Evolutionary conservation across 2,329 filamentous ascomycete genomes (phyloP), one percentile per base, ranked within the genome.

Genomic region (Talaromyces sp.): DNA sequence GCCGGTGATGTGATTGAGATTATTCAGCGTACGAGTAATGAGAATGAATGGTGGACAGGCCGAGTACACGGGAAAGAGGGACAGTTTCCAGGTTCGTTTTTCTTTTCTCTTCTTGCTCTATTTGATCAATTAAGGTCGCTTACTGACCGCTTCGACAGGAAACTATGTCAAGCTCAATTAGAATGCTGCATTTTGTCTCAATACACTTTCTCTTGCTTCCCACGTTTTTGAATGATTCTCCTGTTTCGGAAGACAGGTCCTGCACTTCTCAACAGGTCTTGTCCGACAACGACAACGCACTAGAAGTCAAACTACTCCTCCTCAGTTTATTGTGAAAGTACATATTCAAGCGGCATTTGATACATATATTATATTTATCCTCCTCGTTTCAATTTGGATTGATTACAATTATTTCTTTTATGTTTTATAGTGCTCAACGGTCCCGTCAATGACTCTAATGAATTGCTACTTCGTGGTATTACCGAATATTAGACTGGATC

Each of bases 11-110:
- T 88, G 4, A 97, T 99, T 67, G 92, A 97, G 73, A 92, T 99
- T 65, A 73, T 94, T 2, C 82, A 81, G 60, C 83, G 89, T 64
- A 96, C 91, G n/a, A 81, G 83, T 62, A 97, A 96, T 67, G 87
- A 90, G 53, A 97, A 99, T 66, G 94, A 99, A 74, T 99, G 94
- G 94, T 99, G 94, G 94, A 87, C 82, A 8, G 94, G 94, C 37
- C 89, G 85, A 70, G 70, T 96, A 56, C 81, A 88, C 60, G 91
- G 89, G 51, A 88, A 87, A 75, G 80, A 89, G 69, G 94, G 94
- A 25, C 93, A 97, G 70, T 99, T 99, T 73, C 94, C 94, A 76
- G 94, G 94, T 96, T 80, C 70, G 74, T 56, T 57, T 31, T n/a
- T n/a, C n/a, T n/a, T n/a, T n/a, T n/a, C 17, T 33, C 35, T 60